Base-by-base conservation (phyloP, 2,329 filamentous ascomycete genomes). In the Diaporthe citri region DNA sequence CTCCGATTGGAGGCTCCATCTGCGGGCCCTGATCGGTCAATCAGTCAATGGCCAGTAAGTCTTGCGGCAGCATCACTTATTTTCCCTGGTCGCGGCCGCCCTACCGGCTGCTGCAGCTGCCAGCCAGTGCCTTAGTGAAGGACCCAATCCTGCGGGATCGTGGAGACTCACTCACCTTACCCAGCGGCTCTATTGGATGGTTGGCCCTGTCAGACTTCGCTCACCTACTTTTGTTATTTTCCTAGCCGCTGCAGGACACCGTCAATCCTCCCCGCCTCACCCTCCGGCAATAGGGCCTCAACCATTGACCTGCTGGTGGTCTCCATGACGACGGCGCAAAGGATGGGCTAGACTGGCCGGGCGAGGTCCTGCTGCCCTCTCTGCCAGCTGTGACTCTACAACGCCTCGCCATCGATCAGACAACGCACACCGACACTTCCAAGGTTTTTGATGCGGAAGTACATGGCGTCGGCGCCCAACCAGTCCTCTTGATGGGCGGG, bases 121-220 rank as follows among this genome's bases (percentile, higher is more conserved):
- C 41, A 64, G 46, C 52, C 43, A 62, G 31, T 52, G 48, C 70
- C 43, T 72, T 64, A 51, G 57, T 72, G 31, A 60, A 7, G 17
- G 64, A 43, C 22, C 57, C 57, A 55, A 25, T 72, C 57, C 71
- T 72, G 71, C 71, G 46, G 57, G 71, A 56, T 64, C 57, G 48
- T 72, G 71, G 71, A 72, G 71, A 72, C 71, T 72, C 57, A 72
- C 71, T 72, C 57, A 72, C 71, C 59, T 72, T 56, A 72, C 71
- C 71, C 71, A 72, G 48, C 57, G 56, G 70, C 57, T 56, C 70
- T 25, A 72, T 72, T 72, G 71, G 71, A 55, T 46, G 34, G 22
- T 15, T 5, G 57, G 34, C 71, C 46, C 57, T 62, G 70, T 48
- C 57, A 64, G 46, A 67, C 46, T 15, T 51, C n/a, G 22, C 64